Evolutionary conservation across 1,139 yeast genomes (phyloP).

Genomic region (Kurtzmaniella quercitrusa): DNA sequence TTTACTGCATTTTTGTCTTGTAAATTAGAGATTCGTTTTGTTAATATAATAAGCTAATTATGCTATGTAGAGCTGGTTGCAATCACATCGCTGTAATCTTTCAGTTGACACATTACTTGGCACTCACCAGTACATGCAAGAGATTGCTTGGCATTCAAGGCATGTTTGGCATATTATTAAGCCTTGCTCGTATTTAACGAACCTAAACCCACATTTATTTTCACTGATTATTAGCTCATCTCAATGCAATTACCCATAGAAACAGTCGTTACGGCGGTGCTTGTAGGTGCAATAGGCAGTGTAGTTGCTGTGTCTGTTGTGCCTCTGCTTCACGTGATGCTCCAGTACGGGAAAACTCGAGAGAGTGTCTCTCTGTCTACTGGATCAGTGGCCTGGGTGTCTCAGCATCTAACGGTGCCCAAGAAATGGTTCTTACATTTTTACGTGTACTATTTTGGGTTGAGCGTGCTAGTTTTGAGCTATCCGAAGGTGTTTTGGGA

Average conservation of each 20-base stretch:
- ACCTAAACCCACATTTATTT: neutral
- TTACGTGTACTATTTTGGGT: conserved; percentile 29
- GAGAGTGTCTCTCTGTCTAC: neutral
- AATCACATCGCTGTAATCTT: neutral
- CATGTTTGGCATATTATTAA: no score
- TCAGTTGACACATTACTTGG: no score
- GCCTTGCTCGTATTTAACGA: no score
- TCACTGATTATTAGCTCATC: neutral
- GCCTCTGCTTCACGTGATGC: conserved; percentile 13
- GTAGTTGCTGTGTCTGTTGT: conserved; percentile 12
- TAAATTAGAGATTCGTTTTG: neutral
- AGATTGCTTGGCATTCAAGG: no score
- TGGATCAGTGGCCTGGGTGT: conserved; percentile 4
- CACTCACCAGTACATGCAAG: no score
- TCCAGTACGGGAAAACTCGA: conserved; percentile 18
- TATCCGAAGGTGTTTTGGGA: neutral
- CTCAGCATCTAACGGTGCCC: conserved; percentile 34
- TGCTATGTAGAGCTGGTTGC: neutral
- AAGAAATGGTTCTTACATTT: conserved; percentile 48
- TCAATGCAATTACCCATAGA: neutral
- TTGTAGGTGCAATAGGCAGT: conserved; percentile 4
- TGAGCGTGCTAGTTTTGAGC: conserved; percentile 3
- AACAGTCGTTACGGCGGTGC: neutral
- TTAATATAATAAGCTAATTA: neutral
- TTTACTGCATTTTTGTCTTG: neutral